A percentile compares a stretch with the other conserved stretches of the same genome.
These are phyloP conservation scores for Mediolabrus comicus DNA, from an alignment of 108 stramenopile genomes.

Conservation along the genomic window DNA sequence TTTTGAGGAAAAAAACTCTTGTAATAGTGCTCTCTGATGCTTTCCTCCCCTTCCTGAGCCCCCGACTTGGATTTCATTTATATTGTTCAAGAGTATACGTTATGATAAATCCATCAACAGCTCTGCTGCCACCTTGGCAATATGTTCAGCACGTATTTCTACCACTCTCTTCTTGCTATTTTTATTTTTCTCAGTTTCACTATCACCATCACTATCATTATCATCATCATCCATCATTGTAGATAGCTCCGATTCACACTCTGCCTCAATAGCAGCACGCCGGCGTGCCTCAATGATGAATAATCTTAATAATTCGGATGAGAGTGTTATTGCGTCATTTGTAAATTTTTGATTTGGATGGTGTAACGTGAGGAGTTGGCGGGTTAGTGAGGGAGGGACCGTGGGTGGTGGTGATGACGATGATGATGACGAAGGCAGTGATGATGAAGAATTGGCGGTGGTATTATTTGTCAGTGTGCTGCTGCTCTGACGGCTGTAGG, in stretches of 20 bases:
- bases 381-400: constrained; percentile 16
- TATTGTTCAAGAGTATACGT: no score
- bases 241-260: constrained; percentile 24
- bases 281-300: constrained; percentile 43
- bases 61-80: no score
- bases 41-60: no score
- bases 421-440: constrained; percentile 1
- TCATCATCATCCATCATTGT: no score
- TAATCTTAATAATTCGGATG: constrained; percentile 38
- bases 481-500: neutral
- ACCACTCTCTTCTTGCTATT: neutral
- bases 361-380: constrained; percentile 21
- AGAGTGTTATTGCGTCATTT: constrained; percentile 27
- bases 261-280: constrained; percentile 44
- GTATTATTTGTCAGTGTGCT: neutral
- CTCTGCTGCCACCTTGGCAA: constrained; percentile 40
- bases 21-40: no score
- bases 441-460: neutral
- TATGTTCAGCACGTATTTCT: constrained; percentile 35
- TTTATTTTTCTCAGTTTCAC: neutral
- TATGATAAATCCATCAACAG: constrained; percentile 35
- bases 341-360: constrained; percentile 19
- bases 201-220: no score
- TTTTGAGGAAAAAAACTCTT: no score
- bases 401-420: neutral